Base-by-base conservation (phyloP, 768 basidiomycete species). In the Pisolithus microcarpus region DNA sequence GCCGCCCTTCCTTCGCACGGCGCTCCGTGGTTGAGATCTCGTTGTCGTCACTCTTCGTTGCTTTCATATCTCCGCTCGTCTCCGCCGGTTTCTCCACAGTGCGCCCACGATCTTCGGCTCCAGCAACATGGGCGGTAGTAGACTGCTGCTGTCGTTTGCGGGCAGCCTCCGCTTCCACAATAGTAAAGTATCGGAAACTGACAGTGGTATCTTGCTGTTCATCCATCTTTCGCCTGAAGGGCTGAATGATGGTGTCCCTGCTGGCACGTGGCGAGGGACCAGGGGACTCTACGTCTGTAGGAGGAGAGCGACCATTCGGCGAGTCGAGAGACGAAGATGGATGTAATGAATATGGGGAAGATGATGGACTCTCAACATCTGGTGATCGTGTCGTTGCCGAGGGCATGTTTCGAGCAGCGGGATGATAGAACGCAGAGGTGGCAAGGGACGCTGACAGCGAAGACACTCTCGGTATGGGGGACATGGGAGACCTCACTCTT, bases 401-500 rank as follows among this genome's bases (percentile, higher is more conserved):
- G 45, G 51, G 52, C 37, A 57, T 62, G 37, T 56, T 57, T 47
- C 51, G 58, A 21, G 70, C 70, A 50, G 65, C 74, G 5, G 79
- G 76, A 57, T 79, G 71, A 52, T 84, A 75, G 56, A 86, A 80
- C 15, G 70, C 68, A 18, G 83, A 74, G 19, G 76, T 77, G 6
- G 75, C 80, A 40, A 88, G 70, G 31, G 86, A 87, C n/a, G 78
- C 79, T 18, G 86, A 87, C 39, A 89, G 76, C 5, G 82, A 79
- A 48, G 86, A 89, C 30, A 74, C 54, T 46, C 72, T 70, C 28
- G 74, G 70, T 24, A 65, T 59, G 24, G 71, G 63, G 5, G 76
- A 61, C 31, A 75, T 61, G 3, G 69, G 58, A 46, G 70, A 64
- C 56, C 67, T 60, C 34, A 67, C 61, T 40, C 75, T 70, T 52